Conservation (phyloP, 2,329 filamentous ascomycete species). For the Thielaviopsis populi region DNA sequence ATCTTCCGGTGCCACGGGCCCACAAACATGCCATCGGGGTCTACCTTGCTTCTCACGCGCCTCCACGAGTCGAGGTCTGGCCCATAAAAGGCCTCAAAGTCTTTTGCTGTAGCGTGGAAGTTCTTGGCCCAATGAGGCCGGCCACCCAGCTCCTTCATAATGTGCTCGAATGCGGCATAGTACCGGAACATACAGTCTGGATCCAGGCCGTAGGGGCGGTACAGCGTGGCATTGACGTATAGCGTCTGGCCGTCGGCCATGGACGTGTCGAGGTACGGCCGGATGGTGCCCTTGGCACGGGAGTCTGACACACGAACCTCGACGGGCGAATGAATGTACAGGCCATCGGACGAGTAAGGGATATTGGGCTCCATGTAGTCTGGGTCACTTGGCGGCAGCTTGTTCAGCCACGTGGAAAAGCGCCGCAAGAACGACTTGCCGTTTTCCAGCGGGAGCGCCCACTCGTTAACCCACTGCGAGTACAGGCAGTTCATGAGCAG, state of each 20-base stretch:
- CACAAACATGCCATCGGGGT: constrained; percentile 74
- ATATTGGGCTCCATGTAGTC: constrained; percentile 52
- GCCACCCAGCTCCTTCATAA: constrained; percentile 74
- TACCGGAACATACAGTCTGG: constrained; percentile 63
- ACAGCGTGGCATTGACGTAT: constrained; percentile 82
- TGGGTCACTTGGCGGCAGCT: constrained; percentile 44
- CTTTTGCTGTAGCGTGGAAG: constrained; percentile 46
- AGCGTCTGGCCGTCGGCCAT: constrained; percentile 53
- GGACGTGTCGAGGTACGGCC: constrained; percentile 54
- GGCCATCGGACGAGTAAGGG: constrained; percentile 60
- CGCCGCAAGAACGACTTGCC: constrained; percentile 77
- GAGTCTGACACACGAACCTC: constrained; percentile 80
- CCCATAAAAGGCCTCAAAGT: constrained; percentile 56
- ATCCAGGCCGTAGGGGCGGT: constrained; percentile 64
- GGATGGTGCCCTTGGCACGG: constrained; percentile 23
- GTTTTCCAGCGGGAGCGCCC: constrained; percentile 74
- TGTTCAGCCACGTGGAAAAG: constrained; percentile 72
- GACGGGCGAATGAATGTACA: constrained; percentile 80
- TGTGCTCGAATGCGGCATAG: constrained; percentile 79
- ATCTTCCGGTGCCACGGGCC: constrained; percentile 76
- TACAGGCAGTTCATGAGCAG: constrained; percentile 95
- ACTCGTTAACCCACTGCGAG: constrained; percentile 97
- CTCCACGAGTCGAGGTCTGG: constrained; percentile 52
- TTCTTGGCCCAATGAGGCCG: constrained; percentile 91
- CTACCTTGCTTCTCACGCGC: constrained; percentile 50